A percentile compares a stretch with the other conserved stretches of the same genome.
These are phyloP conservation scores for Blastocrithidia nonstop DNA, from an alignment of 208 protist genomes.

Conservation along the genomic window DNA sequence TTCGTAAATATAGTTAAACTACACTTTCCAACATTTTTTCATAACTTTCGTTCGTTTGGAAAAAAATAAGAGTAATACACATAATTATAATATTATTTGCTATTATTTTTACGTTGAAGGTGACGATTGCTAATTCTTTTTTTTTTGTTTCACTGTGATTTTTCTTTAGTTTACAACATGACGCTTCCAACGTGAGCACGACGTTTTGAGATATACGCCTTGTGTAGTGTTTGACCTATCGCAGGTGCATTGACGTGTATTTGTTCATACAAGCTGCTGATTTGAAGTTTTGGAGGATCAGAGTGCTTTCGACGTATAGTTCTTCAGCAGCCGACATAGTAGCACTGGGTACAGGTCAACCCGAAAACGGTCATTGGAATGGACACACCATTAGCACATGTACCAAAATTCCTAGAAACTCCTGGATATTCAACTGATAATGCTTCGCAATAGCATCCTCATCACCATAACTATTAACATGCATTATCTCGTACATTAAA, in stretches of 20 bases:
- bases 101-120: no score
- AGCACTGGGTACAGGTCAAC: slow-evolving; percentile 79
- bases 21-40: no score
- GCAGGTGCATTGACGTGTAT: slow-evolving; percentile 41
- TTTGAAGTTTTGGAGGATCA: slow-evolving; percentile 78
- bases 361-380: slow-evolving; percentile 60
- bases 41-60: no score
- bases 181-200: slow-evolving; percentile 51
- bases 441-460: slow-evolving; percentile 27
- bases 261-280: slow-evolving; percentile 57
- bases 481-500: neutral
- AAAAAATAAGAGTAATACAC: neutral
- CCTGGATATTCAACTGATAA: slow-evolving; percentile 29
- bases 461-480: slow-evolving; percentile 61
- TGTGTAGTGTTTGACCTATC: slow-evolving; percentile 76
- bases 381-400: slow-evolving; percentile 67
- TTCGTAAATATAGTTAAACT: no score
- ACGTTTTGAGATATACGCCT: slow-evolving; percentile 63
- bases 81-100: no score
- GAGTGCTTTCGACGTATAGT: slow-evolving; percentile 81
- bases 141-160: no score
- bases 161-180: no score
- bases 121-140: no score
- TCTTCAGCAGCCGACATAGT: slow-evolving; percentile 72
- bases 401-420: slow-evolving; percentile 73